A percentile compares a stretch with the other conserved stretches of the same genome.
Evolutionary conservation across 1,284 basidiomycete genomes (phyloP).

Genomic region (Ganoderma resinaceum): DNA sequence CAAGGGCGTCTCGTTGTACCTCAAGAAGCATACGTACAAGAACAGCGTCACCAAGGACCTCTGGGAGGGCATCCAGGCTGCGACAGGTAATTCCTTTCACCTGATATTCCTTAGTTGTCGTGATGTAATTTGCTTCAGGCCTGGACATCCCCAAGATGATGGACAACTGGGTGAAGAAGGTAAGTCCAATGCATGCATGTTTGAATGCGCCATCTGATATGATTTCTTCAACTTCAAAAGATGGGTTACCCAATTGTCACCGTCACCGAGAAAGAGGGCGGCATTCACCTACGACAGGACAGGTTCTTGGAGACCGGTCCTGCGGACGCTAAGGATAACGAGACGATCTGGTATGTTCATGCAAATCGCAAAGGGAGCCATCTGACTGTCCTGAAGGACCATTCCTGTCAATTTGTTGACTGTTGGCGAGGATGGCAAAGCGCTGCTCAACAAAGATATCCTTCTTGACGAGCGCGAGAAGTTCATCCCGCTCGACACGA

Average conservation of each 20-base stretch:
- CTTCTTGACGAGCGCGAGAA: conserved; percentile 79
- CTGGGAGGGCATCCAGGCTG: conserved; percentile 87
- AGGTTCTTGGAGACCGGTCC: conserved; percentile 91
- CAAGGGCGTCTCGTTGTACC: conserved; percentile 89
- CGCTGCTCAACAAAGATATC: conserved; percentile 66
- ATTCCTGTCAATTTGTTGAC: conserved; percentile 85
- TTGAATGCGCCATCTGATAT: background rate
- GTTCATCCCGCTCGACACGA: conserved; percentile 73
- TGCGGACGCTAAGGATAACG: conserved; percentile 83
- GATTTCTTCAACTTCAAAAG: conserved; percentile 44
- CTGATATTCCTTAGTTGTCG: background rate
- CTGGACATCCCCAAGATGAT: conserved; percentile 85
- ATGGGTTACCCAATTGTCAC: conserved; percentile 90
- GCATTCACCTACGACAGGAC: conserved; percentile 86
- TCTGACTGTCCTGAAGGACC: conserved; percentile 53
- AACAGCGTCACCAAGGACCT: conserved; percentile 91
- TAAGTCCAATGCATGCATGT: conserved; percentile 32
- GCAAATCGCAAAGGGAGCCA: background rate
- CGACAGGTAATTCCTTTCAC: conserved; percentile 57
- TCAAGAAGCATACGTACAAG: conserved; percentile 86
- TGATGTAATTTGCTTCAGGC: conserved; percentile 44
- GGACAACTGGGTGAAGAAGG: conserved; percentile 93
- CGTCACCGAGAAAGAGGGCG: conserved; percentile 79
- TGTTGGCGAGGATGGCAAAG: conserved; percentile 63
- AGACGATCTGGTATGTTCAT: conserved; percentile 81